Evolutionary conservation across 371 early-diverging fungal genomes (phyloP).

Genomic region (Syncephalastrum monosporum): DNA sequence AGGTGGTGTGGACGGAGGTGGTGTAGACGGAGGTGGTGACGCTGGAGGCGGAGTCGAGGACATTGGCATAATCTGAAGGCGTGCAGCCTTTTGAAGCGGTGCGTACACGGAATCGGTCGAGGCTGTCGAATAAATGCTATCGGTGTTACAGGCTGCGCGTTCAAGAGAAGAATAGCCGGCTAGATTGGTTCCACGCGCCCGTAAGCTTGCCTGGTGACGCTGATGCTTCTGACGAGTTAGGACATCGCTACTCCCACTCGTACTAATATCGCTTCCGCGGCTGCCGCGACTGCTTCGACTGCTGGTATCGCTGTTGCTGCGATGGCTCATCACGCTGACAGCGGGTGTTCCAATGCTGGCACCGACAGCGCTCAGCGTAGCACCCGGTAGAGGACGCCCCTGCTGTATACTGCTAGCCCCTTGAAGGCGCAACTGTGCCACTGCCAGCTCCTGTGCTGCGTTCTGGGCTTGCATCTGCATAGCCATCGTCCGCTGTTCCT

Average conservation of each 20-base stretch:
- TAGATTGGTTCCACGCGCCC: too few species aligned
- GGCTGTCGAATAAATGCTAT: conserved; percentile 1
- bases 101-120: background rate
- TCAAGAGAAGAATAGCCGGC: too few species aligned
- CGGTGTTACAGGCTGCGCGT: too few species aligned
- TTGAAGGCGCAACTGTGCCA: conserved; percentile 29
- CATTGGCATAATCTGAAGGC: background rate
- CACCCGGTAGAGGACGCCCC: conserved; percentile 2
- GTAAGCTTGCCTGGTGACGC: too few species aligned
- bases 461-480: conserved; percentile 25
- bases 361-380: conserved; percentile 14
- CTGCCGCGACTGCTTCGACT: conserved; percentile 19
- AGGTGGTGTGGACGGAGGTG: background rate
- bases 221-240: too few species aligned
- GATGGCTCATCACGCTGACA: background rate
- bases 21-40: background rate
- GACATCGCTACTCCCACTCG: too few species aligned
- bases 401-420: conserved; percentile 5
- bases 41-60: background rate
- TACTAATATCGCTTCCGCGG: conserved; percentile 1
- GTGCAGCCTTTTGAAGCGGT: background rate
- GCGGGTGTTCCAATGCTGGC: conserved; percentile 1
- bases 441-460: conserved; percentile 29
- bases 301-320: conserved; percentile 7
- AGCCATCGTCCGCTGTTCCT: conserved; percentile 17